These are phyloP conservation scores for Oryza officinalis DNA, from an alignment of 176 grass and related monocot species.

Conservation along the genomic window DNA sequence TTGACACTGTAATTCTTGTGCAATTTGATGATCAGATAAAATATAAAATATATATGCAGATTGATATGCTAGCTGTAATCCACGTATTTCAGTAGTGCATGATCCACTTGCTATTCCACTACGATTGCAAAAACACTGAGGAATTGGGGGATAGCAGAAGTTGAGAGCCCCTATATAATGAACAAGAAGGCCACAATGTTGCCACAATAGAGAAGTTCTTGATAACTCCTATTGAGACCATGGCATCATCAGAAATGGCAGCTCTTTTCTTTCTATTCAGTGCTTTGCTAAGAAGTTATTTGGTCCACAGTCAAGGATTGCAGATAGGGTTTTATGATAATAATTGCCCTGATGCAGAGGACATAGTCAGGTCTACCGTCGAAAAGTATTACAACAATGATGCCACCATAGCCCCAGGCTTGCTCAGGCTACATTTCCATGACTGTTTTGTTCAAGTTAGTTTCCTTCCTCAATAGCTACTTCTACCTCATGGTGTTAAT, in stretches of 20 bases:
- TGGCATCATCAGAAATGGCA: conserved; percentile 5
- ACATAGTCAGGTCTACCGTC: conserved; percentile 64
- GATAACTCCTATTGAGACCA: background rate
- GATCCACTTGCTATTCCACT: conserved; percentile 49
- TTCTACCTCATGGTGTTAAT: background rate
- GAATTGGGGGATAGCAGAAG: background rate
- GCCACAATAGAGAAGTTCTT: background rate
- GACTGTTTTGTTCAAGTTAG: conserved; percentile 87
- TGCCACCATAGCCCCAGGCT: conserved; percentile 58
- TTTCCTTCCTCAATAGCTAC: background rate
- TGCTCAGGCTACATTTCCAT: conserved; percentile 88
- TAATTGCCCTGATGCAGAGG: conserved; percentile 60
- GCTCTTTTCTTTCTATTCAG: conserved; percentile 19
- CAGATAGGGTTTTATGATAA: conserved; percentile 65
- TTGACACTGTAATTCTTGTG: background rate
- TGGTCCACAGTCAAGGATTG: conserved; percentile 47
- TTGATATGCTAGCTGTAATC: conserved; percentile 43
- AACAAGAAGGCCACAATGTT: background rate
- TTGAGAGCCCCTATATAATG: conserved; percentile 31
- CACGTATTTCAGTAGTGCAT: conserved; percentile 49
- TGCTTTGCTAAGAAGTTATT: conserved; percentile 5
- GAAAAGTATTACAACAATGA: conserved; percentile 64
- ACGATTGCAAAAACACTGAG: background rate
- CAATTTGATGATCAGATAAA: conserved; percentile 6
- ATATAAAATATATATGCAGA: conserved; percentile 37